Conservation (phyloP, 305 asterid genomes). For the Fraxinus paxiana region DNA sequence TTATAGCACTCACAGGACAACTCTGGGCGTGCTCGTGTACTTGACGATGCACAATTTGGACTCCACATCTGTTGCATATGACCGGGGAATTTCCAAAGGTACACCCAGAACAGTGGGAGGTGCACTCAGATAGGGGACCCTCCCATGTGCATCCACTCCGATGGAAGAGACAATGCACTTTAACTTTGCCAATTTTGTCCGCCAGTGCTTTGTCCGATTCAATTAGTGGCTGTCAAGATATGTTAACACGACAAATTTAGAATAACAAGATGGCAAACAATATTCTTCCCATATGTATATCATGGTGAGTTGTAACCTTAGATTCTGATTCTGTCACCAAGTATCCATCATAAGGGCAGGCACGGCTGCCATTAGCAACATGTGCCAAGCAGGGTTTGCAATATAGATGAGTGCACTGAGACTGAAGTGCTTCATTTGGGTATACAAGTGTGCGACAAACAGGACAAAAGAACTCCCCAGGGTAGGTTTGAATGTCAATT, state of each 20-base stretch:
- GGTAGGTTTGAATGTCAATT: slow-evolving; percentile 70
- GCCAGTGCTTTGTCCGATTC: slow-evolving; percentile 71
- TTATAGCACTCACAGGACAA: slow-evolving; percentile 65
- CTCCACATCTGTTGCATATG: slow-evolving; percentile 80
- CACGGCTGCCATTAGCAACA: slow-evolving; percentile 66
- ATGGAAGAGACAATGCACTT: slow-evolving; percentile 77
- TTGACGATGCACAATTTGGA: slow-evolving; percentile 88
- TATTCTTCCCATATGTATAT: slow-evolving; percentile 16
- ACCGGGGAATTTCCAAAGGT: slow-evolving; percentile 81
- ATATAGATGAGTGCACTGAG: slow-evolving; percentile 87
- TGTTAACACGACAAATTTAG: slow-evolving; percentile 26
- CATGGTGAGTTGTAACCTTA: slow-evolving; percentile 46
- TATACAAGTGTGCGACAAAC: slow-evolving; percentile 97
- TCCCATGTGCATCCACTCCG: slow-evolving; percentile 96
- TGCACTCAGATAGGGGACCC: slow-evolving; percentile 70
- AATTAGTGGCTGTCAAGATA: slow-evolving; percentile 58
- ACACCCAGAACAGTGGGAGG: slow-evolving; percentile 69
- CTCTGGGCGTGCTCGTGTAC: slow-evolving; percentile 84
- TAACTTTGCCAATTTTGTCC: slow-evolving; percentile 75
- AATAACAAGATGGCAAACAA: slow-evolving; percentile 10
- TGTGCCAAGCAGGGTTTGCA: slow-evolving; percentile 87
- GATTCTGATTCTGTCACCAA: slow-evolving; percentile 80
- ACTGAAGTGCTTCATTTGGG: slow-evolving; percentile 82
- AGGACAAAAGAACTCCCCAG: slow-evolving; percentile 93
- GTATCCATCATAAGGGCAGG: slow-evolving; percentile 92